Conservation (phyloP, 345 rosid species). For the Raphanus sativus region DNA sequence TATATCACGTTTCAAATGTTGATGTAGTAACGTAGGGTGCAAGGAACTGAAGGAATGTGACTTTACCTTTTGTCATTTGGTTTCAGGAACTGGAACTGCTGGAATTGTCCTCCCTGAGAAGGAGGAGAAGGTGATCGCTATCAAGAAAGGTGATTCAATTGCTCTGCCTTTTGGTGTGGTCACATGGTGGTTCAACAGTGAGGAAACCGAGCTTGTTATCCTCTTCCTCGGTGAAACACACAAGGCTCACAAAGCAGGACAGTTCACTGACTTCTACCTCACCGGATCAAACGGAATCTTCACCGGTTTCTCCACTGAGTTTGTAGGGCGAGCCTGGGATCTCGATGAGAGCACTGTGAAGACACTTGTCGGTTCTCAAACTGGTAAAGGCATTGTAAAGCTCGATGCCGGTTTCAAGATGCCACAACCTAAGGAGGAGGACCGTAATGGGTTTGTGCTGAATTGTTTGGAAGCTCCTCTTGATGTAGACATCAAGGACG, state of each 20-base stretch:
- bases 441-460: conserved; percentile 61
- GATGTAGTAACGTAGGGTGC: conserved; percentile 9
- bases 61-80: neutral
- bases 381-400: conserved; percentile 67
- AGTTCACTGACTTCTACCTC: conserved; percentile 73
- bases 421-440: conserved; percentile 58
- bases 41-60: conserved; percentile 8
- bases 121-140: conserved; percentile 75
- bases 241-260: conserved; percentile 72
- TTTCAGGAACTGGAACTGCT: conserved; percentile 68
- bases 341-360: conserved; percentile 47
- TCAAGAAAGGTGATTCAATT: conserved; percentile 79
- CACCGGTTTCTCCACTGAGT: conserved; percentile 78
- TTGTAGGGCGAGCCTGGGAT: conserved; percentile 79
- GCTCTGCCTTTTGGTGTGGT: conserved; percentile 90
- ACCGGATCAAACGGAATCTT: conserved; percentile 76
- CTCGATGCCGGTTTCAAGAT: conserved; percentile 48
- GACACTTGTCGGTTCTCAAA: conserved; percentile 55
- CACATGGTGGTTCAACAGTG: conserved; percentile 86
- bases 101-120: conserved; percentile 85
- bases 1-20: conserved; percentile 16
- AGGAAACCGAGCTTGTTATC: conserved; percentile 63
- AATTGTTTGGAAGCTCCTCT: conserved; percentile 88
- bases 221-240: conserved; percentile 84
- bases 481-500: conserved; percentile 72